Conservation (phyloP, 2,329 filamentous ascomycete genomes). For the Teratosphaeria viscida region DNA sequence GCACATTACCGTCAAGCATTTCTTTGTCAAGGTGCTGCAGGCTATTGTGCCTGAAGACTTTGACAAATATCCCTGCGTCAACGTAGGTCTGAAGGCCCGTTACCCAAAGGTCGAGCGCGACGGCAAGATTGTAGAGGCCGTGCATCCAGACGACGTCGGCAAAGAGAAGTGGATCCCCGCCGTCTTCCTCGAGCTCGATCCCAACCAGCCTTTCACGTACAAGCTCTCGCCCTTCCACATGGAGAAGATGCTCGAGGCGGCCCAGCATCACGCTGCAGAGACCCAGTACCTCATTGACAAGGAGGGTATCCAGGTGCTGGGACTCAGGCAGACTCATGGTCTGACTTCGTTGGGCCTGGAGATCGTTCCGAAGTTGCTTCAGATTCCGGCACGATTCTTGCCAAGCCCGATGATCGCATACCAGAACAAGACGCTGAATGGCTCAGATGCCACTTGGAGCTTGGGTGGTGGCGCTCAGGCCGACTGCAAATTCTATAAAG, state of each 20-base stretch:
- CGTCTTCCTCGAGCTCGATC: background rate
- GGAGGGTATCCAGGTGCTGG: background rate
- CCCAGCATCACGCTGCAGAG: background rate
- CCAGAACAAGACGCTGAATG: background rate
- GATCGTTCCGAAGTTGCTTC: background rate
- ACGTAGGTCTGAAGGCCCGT: background rate
- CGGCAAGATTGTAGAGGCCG: background rate
- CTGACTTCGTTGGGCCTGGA: background rate
- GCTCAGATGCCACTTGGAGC: background rate
- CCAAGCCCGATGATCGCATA: background rate
- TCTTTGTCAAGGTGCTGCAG: background rate
- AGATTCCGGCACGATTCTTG: background rate
- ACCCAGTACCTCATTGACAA: background rate
- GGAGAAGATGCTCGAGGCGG: background rate
- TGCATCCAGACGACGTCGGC: background rate
- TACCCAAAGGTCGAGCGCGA: background rate
- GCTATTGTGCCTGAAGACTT: background rate
- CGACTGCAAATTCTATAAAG: background rate
- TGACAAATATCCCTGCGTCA: slow-evolving; percentile 1
- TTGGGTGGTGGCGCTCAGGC: background rate
- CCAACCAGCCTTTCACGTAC: slow-evolving; percentile 1
- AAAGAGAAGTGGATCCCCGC: slow-evolving; percentile 1
- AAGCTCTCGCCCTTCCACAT: background rate
- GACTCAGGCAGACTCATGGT: background rate
- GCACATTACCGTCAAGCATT: background rate